Evolutionary conservation across 208 protist species (phyloP), one percentile per base, ranked within the genome.

Genomic region (Wallacemonas sp.): DNA sequence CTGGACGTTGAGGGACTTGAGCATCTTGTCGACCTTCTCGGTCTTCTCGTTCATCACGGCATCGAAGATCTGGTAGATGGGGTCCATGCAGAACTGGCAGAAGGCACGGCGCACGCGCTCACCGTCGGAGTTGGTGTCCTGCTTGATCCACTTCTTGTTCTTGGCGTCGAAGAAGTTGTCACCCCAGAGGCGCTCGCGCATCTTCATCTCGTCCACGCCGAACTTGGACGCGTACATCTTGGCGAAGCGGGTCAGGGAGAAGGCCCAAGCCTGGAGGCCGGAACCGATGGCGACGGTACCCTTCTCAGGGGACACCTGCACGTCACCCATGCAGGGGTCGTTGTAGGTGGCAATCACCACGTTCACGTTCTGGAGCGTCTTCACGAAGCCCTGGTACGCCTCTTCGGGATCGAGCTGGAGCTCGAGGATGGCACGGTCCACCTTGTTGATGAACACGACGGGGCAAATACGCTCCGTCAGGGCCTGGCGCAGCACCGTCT

Each of bases 401-500:
- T 90, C 84, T 88, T 98, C 95, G 63, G 82, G 82, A 59, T 87
- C 79, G 68, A 90, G 66, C 80, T 90, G 83, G 26, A 90, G 79
- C 68, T 90, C 97, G 69, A 98, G 97, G 44, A 99, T 85, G 76
- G 78, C 79, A 42, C 79, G 82, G 71, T 89, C 98, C 38, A 99
- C 78, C 90, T 99, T 99, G 97, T 99, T 99, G 67, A 99, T 82
- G 73, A 99, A 98, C 31, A 99, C 83, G 24, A 99, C 97, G 45
- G 98, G 99, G 73, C 93, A 91, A 75, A 99, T 99, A 77, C 98
- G 93, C 90, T 99, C 98, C 27, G 80, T 76, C 62, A 99, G 88
- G 14, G 84, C 80, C 79, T 87, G 78, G 58, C 84, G 80, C 26
- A 99, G 91, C 74, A 99, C 98, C 71, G 98, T 99, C 86, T 99